Evolutionary conservation across 2,329 filamentous ascomycete species (phyloP), one percentile per base, ranked within the genome.

Genomic region (Penicillium capsulatum): DNA sequence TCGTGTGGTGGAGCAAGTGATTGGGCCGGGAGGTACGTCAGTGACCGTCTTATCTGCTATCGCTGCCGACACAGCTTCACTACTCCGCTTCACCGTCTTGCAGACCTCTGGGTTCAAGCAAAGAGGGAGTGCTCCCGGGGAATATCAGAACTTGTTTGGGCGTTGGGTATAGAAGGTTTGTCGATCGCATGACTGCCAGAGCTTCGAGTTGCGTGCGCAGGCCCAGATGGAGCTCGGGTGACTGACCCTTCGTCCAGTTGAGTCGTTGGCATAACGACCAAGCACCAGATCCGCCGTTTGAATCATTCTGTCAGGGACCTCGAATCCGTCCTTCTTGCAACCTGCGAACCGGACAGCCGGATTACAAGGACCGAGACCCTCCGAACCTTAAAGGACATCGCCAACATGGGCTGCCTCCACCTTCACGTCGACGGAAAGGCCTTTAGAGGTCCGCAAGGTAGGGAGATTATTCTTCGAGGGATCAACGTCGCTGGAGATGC

Each of bases 401-500:
- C 20, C 20, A 51, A 34, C 8, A 95, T 94, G 88, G 72, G 83
- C 45, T 72, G 80, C 15, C 77, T 91, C 36, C 82, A 85, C 37
- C 74, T 98, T 35, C 81, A 79, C 16, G 91, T 98, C 55, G 87
- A 96, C 58, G 84, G 92, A 50, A 81, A 81, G 46, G 81, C 80
- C 52, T 96, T 98, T 67, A 80, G 86, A 47, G 94, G 98, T 63
- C 63, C 72, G 10, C 70, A 88, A 50, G 84, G 89, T 50, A 83
- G 92, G 46, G 86, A 97, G 67, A 80, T 98, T 40, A 84, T 87
- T 2, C 74, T 98, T 31, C 83, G 92, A 49, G 92, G 92, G 50
- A 95, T 98, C 72, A 98, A 98, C 60, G 79, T 94, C 47, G 89
- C 90, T 26, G 88, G 80, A 48, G 91, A 97, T 60, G 81, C 86